phyloP scores from a whole-genome alignment of 2,329 filamentous ascomycete genomes.

The Pyricularia sp. region DNA sequence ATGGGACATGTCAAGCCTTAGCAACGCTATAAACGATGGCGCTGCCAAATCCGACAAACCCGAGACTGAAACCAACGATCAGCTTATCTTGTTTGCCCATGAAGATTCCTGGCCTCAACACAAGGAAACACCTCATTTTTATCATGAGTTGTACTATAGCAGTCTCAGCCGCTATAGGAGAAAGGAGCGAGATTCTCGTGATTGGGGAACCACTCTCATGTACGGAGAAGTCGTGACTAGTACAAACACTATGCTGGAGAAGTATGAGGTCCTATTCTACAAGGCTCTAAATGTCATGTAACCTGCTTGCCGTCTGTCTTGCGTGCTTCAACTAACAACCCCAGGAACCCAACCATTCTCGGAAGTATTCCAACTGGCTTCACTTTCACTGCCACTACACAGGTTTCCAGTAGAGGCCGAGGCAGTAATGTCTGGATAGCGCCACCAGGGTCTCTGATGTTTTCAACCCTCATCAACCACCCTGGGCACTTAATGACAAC shows the following conservation, averaged over 20 bases:
- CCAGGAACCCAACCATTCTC: slow-evolving; percentile 68
- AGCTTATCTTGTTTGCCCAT: slow-evolving; percentile 66
- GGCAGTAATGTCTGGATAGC: slow-evolving; percentile 94
- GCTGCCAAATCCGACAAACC: slow-evolving; percentile 58
- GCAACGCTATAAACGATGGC: slow-evolving; percentile 41
- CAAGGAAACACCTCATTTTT: slow-evolving; percentile 76
- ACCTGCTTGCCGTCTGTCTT: not conserved
- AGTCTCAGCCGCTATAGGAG: slow-evolving; percentile 59
- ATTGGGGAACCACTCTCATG: slow-evolving; percentile 70
- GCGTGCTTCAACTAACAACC: not conserved
- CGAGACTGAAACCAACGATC: not conserved
- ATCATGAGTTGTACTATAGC: slow-evolving; percentile 69
- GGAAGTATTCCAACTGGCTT: slow-evolving; percentile 75
- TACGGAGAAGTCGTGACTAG: slow-evolving; percentile 92
- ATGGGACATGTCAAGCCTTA: not conserved
- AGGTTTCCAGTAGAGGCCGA: slow-evolving; percentile 79
- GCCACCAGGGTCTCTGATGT: slow-evolving; percentile 75
- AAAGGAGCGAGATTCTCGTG: slow-evolving; percentile 43
- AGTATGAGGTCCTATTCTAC: slow-evolving; percentile 35
- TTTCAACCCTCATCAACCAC: slow-evolving; percentile 83
- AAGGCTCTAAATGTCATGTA: too few relatives aligned
- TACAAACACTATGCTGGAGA: slow-evolving; percentile 88
- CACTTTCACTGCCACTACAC: slow-evolving; percentile 76
- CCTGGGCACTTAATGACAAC: slow-evolving; percentile 59
- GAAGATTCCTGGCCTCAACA: slow-evolving; percentile 55